A percentile compares a stretch with the other conserved stretches of the same genome.
phyloP scores from a whole-genome alignment of 2,329 filamentous ascomycete genomes.

The Calonectria hongkongensis region DNA sequence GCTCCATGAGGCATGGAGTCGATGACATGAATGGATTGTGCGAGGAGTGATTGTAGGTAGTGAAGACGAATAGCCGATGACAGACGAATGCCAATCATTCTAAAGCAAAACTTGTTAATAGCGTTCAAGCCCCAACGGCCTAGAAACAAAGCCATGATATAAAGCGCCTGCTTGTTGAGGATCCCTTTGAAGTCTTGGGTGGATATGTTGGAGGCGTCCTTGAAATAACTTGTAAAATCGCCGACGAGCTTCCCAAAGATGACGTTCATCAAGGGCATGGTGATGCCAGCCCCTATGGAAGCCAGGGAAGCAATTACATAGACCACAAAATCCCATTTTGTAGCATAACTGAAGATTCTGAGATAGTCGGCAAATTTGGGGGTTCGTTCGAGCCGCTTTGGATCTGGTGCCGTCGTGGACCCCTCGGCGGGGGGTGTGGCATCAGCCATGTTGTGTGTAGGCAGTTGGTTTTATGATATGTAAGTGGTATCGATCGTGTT shows the following conservation, averaged over 20 bases:
- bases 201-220: slow-evolving; percentile 45
- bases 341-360: slow-evolving; percentile 57
- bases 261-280: slow-evolving; percentile 62
- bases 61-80: slow-evolving; percentile 70
- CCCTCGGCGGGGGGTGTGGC: not conserved
- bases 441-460: not conserved
- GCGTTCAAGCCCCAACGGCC: slow-evolving; percentile 51
- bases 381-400: slow-evolving; percentile 35
- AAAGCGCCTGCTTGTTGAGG: slow-evolving; percentile 50
- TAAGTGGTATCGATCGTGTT: not conserved
- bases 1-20: slow-evolving; percentile 71
- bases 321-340: slow-evolving; percentile 56
- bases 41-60: slow-evolving; percentile 70
- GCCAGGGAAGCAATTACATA: slow-evolving; percentile 56
- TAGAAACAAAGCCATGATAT: slow-evolving; percentile 52
- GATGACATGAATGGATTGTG: slow-evolving; percentile 69
- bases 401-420: not conserved
- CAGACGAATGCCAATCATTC: slow-evolving; percentile 70
- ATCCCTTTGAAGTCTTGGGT: slow-evolving; percentile 36
- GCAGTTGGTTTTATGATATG: not conserved
- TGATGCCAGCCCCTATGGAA: slow-evolving; percentile 58
- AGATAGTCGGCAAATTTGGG: slow-evolving; percentile 49
- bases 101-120: slow-evolving; percentile 59
- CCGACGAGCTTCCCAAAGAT: slow-evolving; percentile 58
- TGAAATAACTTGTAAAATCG: slow-evolving; percentile 55